A percentile compares a stretch with the other conserved stretches of the same genome.
Evolutionary conservation across 73 alveolate species (phyloP).

Genomic region (Symbiodinium pilosum): DNA sequence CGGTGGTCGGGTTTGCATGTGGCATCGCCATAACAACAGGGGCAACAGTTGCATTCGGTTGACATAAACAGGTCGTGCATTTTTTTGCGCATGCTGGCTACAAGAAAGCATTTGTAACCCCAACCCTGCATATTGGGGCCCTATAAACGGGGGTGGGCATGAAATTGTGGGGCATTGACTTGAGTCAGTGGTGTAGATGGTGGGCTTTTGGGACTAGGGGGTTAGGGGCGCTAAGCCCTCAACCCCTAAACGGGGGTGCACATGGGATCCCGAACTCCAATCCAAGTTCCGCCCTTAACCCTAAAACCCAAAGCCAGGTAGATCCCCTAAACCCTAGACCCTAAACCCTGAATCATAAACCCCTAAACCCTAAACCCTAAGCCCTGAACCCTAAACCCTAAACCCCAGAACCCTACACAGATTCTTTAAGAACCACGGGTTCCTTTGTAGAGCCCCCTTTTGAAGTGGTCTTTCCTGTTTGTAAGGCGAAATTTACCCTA

Average conservation of each 20-base stretch:
- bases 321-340: not conserved
- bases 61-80: too few relatives aligned
- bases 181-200: too few relatives aligned
- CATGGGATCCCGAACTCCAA: not conserved
- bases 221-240: not conserved
- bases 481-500: slow-evolving; percentile 35
- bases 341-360: not conserved
- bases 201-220: too few relatives aligned
- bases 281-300: not conserved
- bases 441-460: not conserved
- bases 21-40: too few relatives aligned
- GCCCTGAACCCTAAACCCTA: not conserved
- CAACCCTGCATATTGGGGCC: too few relatives aligned
- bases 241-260: not conserved
- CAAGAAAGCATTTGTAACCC: too few relatives aligned
- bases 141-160: too few relatives aligned
- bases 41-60: too few relatives aligned
- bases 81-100: too few relatives aligned
- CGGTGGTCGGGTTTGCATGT: too few relatives aligned
- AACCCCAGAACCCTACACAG: not conserved
- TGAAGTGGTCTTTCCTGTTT: slow-evolving; percentile 42
- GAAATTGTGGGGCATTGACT: too few relatives aligned
- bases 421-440: not conserved
- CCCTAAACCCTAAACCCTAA: not conserved
- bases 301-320: not conserved